Evolutionary conservation across 225 moss, liverwort and hornwort genomes (phyloP), one percentile per base, ranked within the genome.

Genomic region (Takakia lepidozioides): DNA sequence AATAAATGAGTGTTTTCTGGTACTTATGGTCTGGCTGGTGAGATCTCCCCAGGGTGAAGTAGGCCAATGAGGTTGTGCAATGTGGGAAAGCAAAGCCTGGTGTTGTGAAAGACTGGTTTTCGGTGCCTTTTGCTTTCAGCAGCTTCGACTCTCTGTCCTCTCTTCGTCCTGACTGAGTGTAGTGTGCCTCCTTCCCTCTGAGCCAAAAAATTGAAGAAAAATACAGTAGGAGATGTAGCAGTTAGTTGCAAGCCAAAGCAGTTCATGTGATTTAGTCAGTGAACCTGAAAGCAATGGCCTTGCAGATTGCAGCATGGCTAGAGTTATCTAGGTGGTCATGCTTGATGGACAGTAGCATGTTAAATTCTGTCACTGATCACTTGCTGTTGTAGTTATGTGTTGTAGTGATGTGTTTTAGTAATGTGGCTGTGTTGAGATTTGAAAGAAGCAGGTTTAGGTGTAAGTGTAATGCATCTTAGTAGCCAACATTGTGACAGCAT

Each of bases 1-100:
- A 86, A 19, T 93, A 93, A 1, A 93, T 93, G 19, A 93, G 78
- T 0, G 93, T 89, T 60, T 93, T 93, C 38, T 93, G 93, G 14
- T 89, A 93, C 28, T 93, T 89, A 23, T 86, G 78, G 29, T 93
- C 88, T 0, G 83, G 83, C 45, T 76, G 86, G 8, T 73, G 74
- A 11, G 66, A 61, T 41, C 93, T 74, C 38, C 77, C 86, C 28
- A 81, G 71, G 40, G 75, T 83, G 3, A 83, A 88, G 29, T 82
- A 86, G 2, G 71, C 65, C 16, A 44, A 44, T 4, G 73, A 61
- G 4, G 68, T 74, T 60, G 83, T 84, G 69, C 83, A 86, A 27
- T 79, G 75, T 16, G 66, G 68, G 34, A 75, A 86, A 26, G 66
- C 51, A 37, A 72, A 19, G 29, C 76, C 29, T 1, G 64, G 71